Conservation (phyloP, 1,139 yeast genomes). For the Yamadazyma blattariae region DNA sequence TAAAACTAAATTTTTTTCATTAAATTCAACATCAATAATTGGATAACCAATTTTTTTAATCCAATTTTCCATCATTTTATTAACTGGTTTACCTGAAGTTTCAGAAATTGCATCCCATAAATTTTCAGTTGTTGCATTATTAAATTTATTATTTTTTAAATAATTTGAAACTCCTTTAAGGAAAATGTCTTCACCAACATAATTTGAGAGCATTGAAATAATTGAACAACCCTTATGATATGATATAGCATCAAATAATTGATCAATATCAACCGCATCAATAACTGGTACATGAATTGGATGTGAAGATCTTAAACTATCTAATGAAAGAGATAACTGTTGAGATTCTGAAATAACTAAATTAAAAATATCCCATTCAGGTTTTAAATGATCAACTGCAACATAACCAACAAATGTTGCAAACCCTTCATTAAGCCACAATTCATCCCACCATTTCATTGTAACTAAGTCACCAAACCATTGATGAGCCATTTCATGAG, state of each 20-base stretch:
- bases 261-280: constrained; percentile 80
- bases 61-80: constrained; percentile 75
- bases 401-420: constrained; percentile 88
- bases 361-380: constrained; percentile 87
- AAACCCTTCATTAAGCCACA: constrained; percentile 89
- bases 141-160: constrained; percentile 66
- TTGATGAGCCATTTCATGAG: constrained; percentile 89
- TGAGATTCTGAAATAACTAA: constrained; percentile 64
- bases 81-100: constrained; percentile 73
- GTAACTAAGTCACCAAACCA: constrained; percentile 93
- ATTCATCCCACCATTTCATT: constrained; percentile 95
- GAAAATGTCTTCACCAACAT: constrained; percentile 64
- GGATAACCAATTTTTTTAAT: constrained; percentile 84
- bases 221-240: constrained; percentile 81
- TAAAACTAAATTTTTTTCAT: constrained; percentile 44
- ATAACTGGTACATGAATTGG: constrained; percentile 85
- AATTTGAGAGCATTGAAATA: constrained; percentile 67
- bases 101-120: constrained; percentile 76
- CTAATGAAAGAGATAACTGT: constrained; percentile 69
- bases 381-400: constrained; percentile 72
- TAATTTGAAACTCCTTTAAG: constrained; percentile 71
- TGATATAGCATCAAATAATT: constrained; percentile 81
- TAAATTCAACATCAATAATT: constrained; percentile 55
- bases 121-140: constrained; percentile 76
- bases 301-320: constrained; percentile 73